Base-by-base conservation (phyloP, 495 filamentous ascomycete genomes). In the Bathelium albidoporum region DNA sequence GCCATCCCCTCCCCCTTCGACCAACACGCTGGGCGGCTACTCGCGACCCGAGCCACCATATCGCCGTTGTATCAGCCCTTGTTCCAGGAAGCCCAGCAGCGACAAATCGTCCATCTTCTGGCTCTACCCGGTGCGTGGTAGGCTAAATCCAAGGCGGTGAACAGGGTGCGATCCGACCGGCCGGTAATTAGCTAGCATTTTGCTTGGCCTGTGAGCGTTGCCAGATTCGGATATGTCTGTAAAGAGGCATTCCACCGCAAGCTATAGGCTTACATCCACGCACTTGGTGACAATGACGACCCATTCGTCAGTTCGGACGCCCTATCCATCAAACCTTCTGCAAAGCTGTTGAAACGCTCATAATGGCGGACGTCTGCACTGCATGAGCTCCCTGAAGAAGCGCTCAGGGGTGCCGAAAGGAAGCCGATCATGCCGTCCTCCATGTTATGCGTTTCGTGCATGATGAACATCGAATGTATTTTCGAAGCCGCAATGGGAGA, bases 1-100 rank as follows among this genome's bases (percentile, higher is more conserved):
- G 12, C 22, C 5, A 55, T 55, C 49, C 20, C 29, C 49, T 0
- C 29, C 49, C 9, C 24, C 2, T 5, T 12, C 49, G 5, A 5
- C 49, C 49, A 55, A 55, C 49, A 55, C 22, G 49, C 49, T 55
- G 12, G 24, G 49, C 49, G 49, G 49, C 49, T 55, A 29, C 49
- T 29, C 24, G 49, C 49, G 49, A 28, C 49, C 24, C 49, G 49
- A 55, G 24, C 49, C 24, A 55, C 14, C 49, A 9, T 28, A 55
- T 55, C 49, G 20, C 16, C 49, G 5, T 2, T 29, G 49, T 55
- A 26, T 55, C 49, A 55, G 49, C 49, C n/a, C 49, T 11, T 9
- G 24, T 9, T 55, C 49, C 24, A 39, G 34, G 43, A 14, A 49
- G 9, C 18, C 18, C 18, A n/a, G 43, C n/a, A 5, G 11, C 18